These are phyloP conservation scores for Acarospora socialis DNA, from an alignment of 2,329 filamentous ascomycete genomes.

Conservation along the genomic window DNA sequence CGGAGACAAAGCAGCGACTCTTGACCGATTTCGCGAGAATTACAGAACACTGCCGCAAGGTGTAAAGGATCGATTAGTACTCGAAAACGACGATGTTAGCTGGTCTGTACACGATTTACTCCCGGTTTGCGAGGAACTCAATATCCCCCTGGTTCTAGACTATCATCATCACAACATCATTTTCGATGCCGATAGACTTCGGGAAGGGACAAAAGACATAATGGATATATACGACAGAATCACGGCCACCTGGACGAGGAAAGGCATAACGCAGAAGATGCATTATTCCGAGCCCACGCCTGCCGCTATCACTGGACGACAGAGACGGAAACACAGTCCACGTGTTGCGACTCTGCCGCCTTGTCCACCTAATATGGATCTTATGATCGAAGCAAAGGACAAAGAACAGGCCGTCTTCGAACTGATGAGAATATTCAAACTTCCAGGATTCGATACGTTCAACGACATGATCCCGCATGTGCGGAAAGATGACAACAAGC, in stretches of 20 bases:
- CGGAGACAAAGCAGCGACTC: slow-evolving; percentile 67
- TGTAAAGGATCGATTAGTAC: slow-evolving; percentile 66
- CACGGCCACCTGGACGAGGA: slow-evolving; percentile 66
- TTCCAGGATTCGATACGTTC: slow-evolving; percentile 64
- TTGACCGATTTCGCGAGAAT: slow-evolving; percentile 64
- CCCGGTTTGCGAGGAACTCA: slow-evolving; percentile 82
- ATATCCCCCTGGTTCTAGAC: slow-evolving; percentile 83
- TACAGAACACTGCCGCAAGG: slow-evolving; percentile 52
- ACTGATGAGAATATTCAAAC: slow-evolving; percentile 73
- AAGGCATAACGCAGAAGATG: slow-evolving; percentile 86
- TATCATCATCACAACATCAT: slow-evolving; percentile 94
- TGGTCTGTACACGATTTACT: slow-evolving; percentile 89
- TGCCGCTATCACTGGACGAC: slow-evolving; percentile 59
- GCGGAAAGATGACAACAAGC: slow-evolving; percentile 59
- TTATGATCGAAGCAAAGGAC: slow-evolving; percentile 99
- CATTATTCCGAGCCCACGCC: slow-evolving; percentile 78
- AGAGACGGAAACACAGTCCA: slow-evolving; percentile 73
- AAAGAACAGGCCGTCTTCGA: slow-evolving; percentile 96
- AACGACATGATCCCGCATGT: slow-evolving; percentile 66
- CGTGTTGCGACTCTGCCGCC: slow-evolving; percentile 69
- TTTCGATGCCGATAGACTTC: slow-evolving; percentile 56
- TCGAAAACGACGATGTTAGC: slow-evolving; percentile 89
- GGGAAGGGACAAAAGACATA: slow-evolving; percentile 77
- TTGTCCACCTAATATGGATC: slow-evolving; percentile 68
- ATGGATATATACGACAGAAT: slow-evolving; percentile 62